A percentile compares a stretch with the other conserved stretches of the same genome.
These are phyloP conservation scores for Hsuehochloa calcarea DNA, from an alignment of 176 grass and related monocot genomes.

Conservation along the genomic window DNA sequence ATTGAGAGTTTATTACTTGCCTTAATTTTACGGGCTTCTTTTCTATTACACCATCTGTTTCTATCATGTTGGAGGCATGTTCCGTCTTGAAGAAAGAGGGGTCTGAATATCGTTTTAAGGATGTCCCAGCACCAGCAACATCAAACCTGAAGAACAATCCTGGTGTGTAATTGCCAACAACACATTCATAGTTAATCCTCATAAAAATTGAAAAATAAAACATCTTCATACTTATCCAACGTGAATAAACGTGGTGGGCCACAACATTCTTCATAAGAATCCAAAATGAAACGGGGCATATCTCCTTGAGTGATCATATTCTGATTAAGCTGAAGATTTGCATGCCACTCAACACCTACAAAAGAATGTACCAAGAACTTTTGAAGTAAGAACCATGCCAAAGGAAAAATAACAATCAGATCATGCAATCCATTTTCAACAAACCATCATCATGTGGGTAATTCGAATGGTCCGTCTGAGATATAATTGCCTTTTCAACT, in stretches of 20 bases:
- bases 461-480: constrained; percentile 56
- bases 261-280: constrained; percentile 98
- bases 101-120: constrained; percentile 94
- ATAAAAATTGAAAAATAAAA: constrained; percentile 18
- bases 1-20: constrained; percentile 39
- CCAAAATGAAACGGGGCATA: constrained; percentile 98
- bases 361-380: background rate
- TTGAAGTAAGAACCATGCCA: constrained; percentile 1
- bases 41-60: constrained; percentile 55
- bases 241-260: constrained; percentile 85
- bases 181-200: constrained; percentile 14
- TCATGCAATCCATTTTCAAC: background rate
- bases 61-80: constrained; percentile 53
- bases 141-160: constrained; percentile 80
- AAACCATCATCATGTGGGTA: constrained; percentile 71
- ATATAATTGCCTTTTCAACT: constrained; percentile 69
- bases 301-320: constrained; percentile 93
- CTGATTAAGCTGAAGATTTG: constrained; percentile 78
- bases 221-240: constrained; percentile 76
- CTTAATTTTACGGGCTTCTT: constrained; percentile 81
- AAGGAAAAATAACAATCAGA: constrained; percentile 2
- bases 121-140: constrained; percentile 91
- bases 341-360: constrained; percentile 71
- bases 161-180: constrained; percentile 25
- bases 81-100: constrained; percentile 96